Conservation (phyloP, 2,329 filamentous ascomycete genomes). For the Zasmidium angulare region DNA sequence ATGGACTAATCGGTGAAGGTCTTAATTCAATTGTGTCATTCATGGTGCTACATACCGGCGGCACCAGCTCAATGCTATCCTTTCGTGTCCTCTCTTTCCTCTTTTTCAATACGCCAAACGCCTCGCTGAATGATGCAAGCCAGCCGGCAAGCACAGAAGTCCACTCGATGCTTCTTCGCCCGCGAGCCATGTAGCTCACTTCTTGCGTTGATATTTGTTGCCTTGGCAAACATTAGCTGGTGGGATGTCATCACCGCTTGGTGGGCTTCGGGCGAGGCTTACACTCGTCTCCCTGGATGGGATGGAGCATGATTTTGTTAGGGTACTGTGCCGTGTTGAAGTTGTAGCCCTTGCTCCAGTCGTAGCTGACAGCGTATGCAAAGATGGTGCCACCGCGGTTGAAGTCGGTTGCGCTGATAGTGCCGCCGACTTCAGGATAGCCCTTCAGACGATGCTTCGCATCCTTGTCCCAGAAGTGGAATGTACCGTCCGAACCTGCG, state of each 20-base stretch:
- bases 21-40: background rate
- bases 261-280: slow-evolving; percentile 49
- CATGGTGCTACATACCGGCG: background rate
- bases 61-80: background rate
- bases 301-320: slow-evolving; percentile 53
- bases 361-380: slow-evolving; percentile 78
- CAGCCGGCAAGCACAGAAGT: background rate
- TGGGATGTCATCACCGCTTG: slow-evolving; percentile 42
- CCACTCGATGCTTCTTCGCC: background rate
- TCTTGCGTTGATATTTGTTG: slow-evolving; percentile 4
- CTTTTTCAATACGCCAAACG: slow-evolving; percentile 1
- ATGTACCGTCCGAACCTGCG: slow-evolving; percentile 90
- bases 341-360: slow-evolving; percentile 96
- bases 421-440: slow-evolving; percentile 64
- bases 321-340: slow-evolving; percentile 67
- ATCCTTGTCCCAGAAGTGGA: slow-evolving; percentile 86
- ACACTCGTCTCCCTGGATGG: slow-evolving; percentile 49
- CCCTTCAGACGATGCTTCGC: slow-evolving; percentile 61
- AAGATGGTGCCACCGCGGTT: slow-evolving; percentile 71
- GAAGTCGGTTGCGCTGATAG: slow-evolving; percentile 90
- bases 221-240: slow-evolving; percentile 8
- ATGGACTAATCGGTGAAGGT: too few relatives aligned
- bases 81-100: background rate
- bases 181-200: background rate
- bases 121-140: slow-evolving; percentile 8